A percentile compares a stretch with the other conserved stretches of the same genome.
Evolutionary conservation across 495 filamentous ascomycete genomes (phyloP).

Genomic region (Bathelium albidoporum): DNA sequence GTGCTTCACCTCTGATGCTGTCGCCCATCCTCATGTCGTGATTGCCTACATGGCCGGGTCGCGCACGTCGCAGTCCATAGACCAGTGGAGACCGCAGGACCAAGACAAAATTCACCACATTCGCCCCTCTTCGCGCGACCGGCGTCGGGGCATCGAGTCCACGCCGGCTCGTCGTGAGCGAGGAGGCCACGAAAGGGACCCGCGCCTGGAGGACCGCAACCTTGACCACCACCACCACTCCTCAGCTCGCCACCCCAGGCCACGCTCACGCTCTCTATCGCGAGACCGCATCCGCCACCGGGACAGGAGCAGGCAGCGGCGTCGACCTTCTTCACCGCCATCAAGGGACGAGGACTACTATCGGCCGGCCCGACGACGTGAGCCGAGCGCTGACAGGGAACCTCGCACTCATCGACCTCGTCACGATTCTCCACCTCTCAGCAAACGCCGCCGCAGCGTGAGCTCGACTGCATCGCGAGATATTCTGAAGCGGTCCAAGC

Average conservation of each 20-base stretch:
- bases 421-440: constrained; percentile 20
- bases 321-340: neutral
- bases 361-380: constrained; percentile 19
- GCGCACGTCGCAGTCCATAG: constrained; percentile 24
- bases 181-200: constrained; percentile 16
- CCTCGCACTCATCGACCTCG: constrained; percentile 16
- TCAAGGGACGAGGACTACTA: constrained; percentile 15
- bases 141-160: constrained; percentile 14
- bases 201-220: constrained; percentile 18
- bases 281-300: constrained; percentile 11
- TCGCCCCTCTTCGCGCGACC: constrained; percentile 13
- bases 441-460: constrained; percentile 24
- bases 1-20: constrained; percentile 18
- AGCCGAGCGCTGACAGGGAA: constrained; percentile 22
- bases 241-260: constrained; percentile 14
- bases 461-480: constrained; percentile 22
- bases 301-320: constrained; percentile 5
- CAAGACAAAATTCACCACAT: constrained; percentile 11
- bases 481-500: constrained; percentile 16
- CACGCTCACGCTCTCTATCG: constrained; percentile 13
- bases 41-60: constrained; percentile 28
- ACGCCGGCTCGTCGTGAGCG: constrained; percentile 20
- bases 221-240: constrained; percentile 12
- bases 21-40: constrained; percentile 22
- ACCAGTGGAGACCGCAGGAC: constrained; percentile 29